Evolutionary conservation across 2,329 filamentous ascomycete genomes (phyloP).

Genomic region (Arthroderma sp.): DNA sequence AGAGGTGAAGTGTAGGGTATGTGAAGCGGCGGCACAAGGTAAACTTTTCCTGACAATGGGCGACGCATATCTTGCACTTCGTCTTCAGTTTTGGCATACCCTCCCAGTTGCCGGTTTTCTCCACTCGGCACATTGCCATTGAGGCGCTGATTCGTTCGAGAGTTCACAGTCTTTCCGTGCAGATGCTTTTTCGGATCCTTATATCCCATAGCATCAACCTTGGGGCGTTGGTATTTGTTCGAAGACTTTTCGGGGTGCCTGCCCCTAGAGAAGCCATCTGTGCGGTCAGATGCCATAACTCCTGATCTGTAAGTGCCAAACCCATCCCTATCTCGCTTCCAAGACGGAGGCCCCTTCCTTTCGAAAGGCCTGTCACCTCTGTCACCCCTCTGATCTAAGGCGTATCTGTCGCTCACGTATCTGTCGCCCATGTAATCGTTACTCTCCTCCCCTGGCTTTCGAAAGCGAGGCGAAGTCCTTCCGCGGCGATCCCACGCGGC

Average conservation of each 20-base stretch:
- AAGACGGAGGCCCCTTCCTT: not conserved
- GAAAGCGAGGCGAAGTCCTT: not conserved
- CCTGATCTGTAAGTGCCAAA: not conserved
- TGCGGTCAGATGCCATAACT: not conserved
- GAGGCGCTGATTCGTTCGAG: no score
- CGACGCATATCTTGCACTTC: not conserved
- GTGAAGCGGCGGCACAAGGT: conserved; percentile 26
- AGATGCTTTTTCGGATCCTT: not conserved
- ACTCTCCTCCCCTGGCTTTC: not conserved
- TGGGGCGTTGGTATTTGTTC: not conserved
- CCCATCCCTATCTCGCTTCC: not conserved
- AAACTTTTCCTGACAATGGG: conserved; percentile 4
- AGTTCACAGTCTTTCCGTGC: no score
- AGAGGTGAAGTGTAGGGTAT: conserved; percentile 70
- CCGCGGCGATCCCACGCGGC: not conserved
- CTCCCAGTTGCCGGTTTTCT: not conserved
- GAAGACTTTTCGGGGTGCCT: not conserved
- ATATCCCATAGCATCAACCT: not conserved
- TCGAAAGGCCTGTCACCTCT: not conserved
- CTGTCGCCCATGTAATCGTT: no score
- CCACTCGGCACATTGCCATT: not conserved
- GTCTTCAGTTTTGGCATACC: not conserved
- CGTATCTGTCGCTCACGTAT: not conserved
- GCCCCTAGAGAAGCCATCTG: not conserved
- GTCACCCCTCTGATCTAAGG: not conserved